Evolutionary conservation across 257 asterid species (phyloP).

Genomic region (Agastache rugosa): DNA sequence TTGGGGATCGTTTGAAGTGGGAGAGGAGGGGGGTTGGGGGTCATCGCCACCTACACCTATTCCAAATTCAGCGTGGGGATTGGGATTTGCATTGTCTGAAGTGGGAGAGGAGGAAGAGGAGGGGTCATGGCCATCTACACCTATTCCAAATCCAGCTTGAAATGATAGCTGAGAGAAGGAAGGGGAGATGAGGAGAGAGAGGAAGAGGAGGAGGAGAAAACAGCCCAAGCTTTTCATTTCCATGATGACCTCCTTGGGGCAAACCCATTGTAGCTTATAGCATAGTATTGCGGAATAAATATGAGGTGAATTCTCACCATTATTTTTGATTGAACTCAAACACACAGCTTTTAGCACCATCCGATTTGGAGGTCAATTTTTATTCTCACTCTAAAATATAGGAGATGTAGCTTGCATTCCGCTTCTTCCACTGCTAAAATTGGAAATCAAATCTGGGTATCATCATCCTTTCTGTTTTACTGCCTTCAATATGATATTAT

Average conservation of each 20-base stretch:
- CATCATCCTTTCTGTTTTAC: background rate
- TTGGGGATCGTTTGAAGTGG: too few species aligned
- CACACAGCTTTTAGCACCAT: slow-evolving; percentile 20
- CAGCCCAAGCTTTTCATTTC: slow-evolving; percentile 55
- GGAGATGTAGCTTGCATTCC: slow-evolving; percentile 42
- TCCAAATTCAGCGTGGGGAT: too few species aligned
- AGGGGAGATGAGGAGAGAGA: slow-evolving; percentile 34
- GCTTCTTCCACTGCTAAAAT: slow-evolving; percentile 16
- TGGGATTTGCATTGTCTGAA: too few species aligned
- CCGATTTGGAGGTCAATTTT: slow-evolving; percentile 31
- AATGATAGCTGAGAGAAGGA: slow-evolving; percentile 33
- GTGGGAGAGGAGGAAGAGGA: too few species aligned
- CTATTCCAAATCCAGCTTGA: background rate
- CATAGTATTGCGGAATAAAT: slow-evolving; percentile 2
- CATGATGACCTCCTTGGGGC: slow-evolving; percentile 44
- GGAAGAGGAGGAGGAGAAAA: slow-evolving; percentile 39
- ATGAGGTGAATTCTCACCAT: slow-evolving; percentile 30
- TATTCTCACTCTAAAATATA: slow-evolving; percentile 38
- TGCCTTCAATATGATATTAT: background rate
- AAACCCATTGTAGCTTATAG: slow-evolving; percentile 54
- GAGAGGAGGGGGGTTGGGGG: too few species aligned
- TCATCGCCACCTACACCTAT: too few species aligned
- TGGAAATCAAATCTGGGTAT: background rate
- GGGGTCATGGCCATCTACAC: background rate
- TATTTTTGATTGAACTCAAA: background rate